Base-by-base conservation (phyloP, 23 red algal species). In the Agarophyton chilense region DNA sequence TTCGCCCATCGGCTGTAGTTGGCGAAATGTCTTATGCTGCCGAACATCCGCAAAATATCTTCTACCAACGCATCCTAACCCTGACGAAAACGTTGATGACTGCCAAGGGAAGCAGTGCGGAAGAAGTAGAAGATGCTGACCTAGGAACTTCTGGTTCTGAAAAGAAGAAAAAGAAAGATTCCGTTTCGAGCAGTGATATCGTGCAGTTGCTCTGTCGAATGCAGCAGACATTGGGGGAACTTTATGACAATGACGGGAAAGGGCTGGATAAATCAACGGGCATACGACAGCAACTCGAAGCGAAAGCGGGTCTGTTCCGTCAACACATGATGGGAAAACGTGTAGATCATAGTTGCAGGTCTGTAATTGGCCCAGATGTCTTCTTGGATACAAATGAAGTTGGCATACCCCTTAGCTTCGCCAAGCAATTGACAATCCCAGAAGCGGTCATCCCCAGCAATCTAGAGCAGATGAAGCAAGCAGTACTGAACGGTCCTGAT, bases 271-370 rank as follows among this genome's bases (percentile, higher is more conserved):
- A 86, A 68, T 56, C 58, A 14, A 92, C 84, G 21, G 97, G 97
- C 77, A 94, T 99, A 52, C 72, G 85, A 52, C 97, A 99, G 72
- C 93, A 96, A 72, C 82, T 99, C 26, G 97, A 99, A 86, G 47
- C 88, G 24, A 99, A 99, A 73, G 77, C 66, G 55, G 97, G 97
- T 35, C 62, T 99, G 28, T 96, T 99, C 82, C 89, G 97, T 53
- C 88, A 94, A 89, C 82, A 99, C 83, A 95, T 99, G 89, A 99
- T 99, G 97, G 97, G 97, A 50, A 99, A 99, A 84, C 84, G 97
- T 26, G 93, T 96, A 34, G 95, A 99, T 65, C 80, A 94, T 74
- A 93, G 93, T 36, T 94, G 93, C 56, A 81, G 97, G 24, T 99
- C 97, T 75, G 97, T 99, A 25, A 99, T 99, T 41, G 93, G 92